Evolutionary conservation across 306 rosid genomes (phyloP).

Genomic region (Macrotyloma uniflorum): DNA sequence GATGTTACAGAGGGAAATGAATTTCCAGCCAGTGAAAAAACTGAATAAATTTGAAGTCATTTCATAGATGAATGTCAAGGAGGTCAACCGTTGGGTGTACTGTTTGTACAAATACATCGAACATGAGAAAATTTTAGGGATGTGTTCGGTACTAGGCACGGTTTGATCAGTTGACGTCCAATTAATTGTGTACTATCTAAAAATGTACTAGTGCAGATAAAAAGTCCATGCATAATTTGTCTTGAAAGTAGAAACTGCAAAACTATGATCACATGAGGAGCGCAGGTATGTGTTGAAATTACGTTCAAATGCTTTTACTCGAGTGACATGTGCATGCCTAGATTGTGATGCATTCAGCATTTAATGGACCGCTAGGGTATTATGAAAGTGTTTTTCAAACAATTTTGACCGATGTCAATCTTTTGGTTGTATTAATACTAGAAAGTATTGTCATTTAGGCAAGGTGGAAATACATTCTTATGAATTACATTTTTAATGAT

Average conservation of each 20-base stretch:
- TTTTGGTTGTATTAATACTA: neutral
- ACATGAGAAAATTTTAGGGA: conserved; percentile 10
- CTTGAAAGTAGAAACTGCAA: conserved; percentile 1
- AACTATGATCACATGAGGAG: neutral
- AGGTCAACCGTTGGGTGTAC: neutral
- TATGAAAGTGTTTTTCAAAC: neutral
- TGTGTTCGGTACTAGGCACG: conserved; percentile 11
- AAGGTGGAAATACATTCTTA: neutral
- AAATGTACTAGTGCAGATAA: conserved; percentile 1
- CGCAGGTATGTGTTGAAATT: neutral
- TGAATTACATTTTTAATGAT: too few species aligned
- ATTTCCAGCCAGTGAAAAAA: conserved; percentile 4
- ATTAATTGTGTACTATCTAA: neutral
- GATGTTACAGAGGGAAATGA: neutral
- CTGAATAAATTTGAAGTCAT: neutral
- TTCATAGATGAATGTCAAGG: conserved; percentile 16
- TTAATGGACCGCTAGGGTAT: neutral
- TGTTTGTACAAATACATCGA: neutral
- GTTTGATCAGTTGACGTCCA: conserved; percentile 1
- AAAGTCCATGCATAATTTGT: conserved; percentile 2
- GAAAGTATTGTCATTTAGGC: neutral
- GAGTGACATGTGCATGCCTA: neutral
- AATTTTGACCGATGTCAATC: neutral
- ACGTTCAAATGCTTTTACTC: neutral
- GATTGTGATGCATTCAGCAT: neutral